A percentile compares a stretch with the other conserved stretches of the same genome.
Evolutionary conservation across 2,329 filamentous ascomycete genomes (phyloP).

Genomic region (Clonostachys sp.): DNA sequence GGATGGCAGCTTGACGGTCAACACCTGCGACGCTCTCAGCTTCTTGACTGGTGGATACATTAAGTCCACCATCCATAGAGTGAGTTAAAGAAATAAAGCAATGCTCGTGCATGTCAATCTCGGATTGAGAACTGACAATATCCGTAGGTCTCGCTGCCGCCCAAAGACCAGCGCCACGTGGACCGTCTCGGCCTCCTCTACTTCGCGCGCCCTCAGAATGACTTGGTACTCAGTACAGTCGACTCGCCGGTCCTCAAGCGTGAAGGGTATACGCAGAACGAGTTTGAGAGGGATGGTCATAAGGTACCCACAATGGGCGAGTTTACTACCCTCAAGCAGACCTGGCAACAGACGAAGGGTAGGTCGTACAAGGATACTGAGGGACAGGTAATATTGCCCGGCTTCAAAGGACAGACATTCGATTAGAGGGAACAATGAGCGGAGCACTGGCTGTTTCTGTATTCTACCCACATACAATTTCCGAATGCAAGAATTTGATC

Average conservation of each 20-base stretch:
- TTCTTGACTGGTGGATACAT: conserved; percentile 42
- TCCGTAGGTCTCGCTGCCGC: conserved; percentile 25
- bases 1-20: conserved; percentile 45
- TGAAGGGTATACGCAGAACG: conserved; percentile 24
- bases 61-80: conserved; percentile 34
- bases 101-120: no score
- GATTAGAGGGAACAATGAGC: background rate
- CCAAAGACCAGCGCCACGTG: conserved; percentile 34
- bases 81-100: conserved; percentile 1
- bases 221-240: conserved; percentile 26
- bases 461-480: no score
- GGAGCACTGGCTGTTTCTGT: no score
- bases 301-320: conserved; percentile 27
- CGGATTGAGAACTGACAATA: no score
- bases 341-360: conserved; percentile 26
- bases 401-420: conserved; percentile 19
- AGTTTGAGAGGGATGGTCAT: conserved; percentile 25
- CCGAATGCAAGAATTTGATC: no score
- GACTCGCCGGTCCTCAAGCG: conserved; percentile 28
- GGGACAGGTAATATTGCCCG: conserved; percentile 24
- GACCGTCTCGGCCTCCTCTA: conserved; percentile 45
- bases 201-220: conserved; percentile 39
- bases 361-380: conserved; percentile 14
- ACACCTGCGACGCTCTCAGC: conserved; percentile 42
- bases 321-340: conserved; percentile 28